Conservation (phyloP, 192 early-diverging fungal genomes). For the Coemansia sp. region DNA sequence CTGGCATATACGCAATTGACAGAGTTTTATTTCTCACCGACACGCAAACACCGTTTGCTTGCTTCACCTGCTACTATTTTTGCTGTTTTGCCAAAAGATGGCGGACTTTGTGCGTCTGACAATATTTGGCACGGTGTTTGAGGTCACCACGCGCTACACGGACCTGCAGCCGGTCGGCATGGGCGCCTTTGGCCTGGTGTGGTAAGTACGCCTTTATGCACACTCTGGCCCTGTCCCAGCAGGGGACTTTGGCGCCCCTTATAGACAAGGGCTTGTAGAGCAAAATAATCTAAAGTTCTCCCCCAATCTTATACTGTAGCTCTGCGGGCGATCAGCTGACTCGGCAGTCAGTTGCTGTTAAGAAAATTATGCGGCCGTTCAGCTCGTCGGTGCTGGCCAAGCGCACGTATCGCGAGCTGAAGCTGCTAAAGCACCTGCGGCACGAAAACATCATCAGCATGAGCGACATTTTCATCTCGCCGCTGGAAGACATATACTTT, state of each 20-base stretch:
- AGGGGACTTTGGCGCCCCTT: too few species aligned
- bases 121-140: conserved; percentile 82
- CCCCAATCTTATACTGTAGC: conserved; percentile 45
- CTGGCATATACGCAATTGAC: too few species aligned
- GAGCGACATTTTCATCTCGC: conserved; percentile 91
- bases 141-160: conserved; percentile 83
- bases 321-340: conserved; percentile 89
- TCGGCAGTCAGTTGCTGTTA: conserved; percentile 83
- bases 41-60: too few species aligned
- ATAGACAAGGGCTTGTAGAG: too few species aligned
- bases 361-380: conserved; percentile 97
- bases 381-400: conserved; percentile 89
- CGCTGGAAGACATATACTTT: conserved; percentile 95
- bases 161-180: conserved; percentile 93
- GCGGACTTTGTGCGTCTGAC: conserved; percentile 72
- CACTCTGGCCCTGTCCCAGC: too few species aligned
- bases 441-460: conserved; percentile 97
- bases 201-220: conserved; percentile 60
- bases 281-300: background rate
- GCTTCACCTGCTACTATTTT: conserved; percentile 2
- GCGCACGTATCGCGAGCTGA: conserved; percentile 92
- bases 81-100: conserved; percentile 39
- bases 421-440: conserved; percentile 86
- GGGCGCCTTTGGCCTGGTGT: conserved; percentile 97
- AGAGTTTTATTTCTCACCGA: too few species aligned